Evolutionary conservation across 352 stramenopile genomes (phyloP), one percentile per base, ranked within the genome.

Genomic region (Globisporangium uncinulatum): DNA sequence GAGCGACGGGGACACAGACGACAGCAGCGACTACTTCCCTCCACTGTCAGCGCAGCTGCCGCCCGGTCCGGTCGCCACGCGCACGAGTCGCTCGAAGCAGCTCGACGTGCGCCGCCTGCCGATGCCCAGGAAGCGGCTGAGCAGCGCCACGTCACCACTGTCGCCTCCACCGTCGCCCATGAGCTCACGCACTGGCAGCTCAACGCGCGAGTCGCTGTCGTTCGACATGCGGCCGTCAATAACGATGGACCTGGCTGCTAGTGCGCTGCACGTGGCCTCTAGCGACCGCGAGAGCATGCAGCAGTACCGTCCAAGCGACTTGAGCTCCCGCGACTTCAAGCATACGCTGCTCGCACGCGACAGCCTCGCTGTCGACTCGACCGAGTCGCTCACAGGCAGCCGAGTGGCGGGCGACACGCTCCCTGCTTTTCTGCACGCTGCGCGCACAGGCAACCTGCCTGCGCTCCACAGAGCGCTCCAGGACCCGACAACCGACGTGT

Each of bases 301-400:
- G 66, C 73, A 75, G 36, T 88, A 88, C 57, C 77, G 77, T 17
- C 80, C 80, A 3, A 90, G 77, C 37, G 78, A 90, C 42, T 47
- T 90, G 8, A 81, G 77, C 64, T 39, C 67, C 3, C 56, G 70
- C 36, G 72, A 88, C 36, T 54, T 86, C 45, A 74, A 64, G 65
- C 67, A 55, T 3, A 70, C 65, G 21, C 66, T 87, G 48, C 58
- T 76, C 66, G 62, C 63, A 7, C 80, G 80, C 37, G 78, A 90
- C 60, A 84, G 70, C 57, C 72, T 90, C 36, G 76, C 77, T 2
- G 62, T 67, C 6, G 43, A 64, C 15, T 11, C 60, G 4, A 13
- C 36, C 14, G 59, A 66, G 34, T 39, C 63, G 13, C 29, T 69
- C 43, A 50, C 58, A 0, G 79, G 63, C 49, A 73, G 63, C 32